Percentiles rank a stretch among this genome's conserved stretches.
phyloP scores from a whole-genome alignment of 2,329 filamentous ascomycete species.

The Balansia obtecta region DNA sequence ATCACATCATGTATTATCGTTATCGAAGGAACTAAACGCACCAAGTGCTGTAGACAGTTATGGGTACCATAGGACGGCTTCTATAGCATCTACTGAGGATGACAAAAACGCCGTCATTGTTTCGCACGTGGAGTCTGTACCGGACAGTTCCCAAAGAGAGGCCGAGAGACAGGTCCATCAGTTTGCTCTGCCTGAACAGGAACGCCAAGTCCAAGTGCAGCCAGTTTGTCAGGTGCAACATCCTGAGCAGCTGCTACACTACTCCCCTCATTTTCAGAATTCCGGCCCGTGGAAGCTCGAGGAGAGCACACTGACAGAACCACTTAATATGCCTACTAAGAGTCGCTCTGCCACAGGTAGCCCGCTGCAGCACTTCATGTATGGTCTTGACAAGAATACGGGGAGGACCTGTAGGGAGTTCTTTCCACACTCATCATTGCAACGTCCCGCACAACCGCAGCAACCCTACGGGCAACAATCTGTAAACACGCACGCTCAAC shows the following conservation, averaged over 20 bases:
- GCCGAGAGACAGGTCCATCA: background rate
- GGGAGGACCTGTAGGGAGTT: conserved; percentile 17
- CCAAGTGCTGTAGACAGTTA: background rate
- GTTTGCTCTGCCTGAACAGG: background rate
- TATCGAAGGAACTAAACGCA: background rate
- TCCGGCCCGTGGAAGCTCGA: conserved; percentile 40
- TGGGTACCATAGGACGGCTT: background rate
- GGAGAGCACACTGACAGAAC: conserved; percentile 41
- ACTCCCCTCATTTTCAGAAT: conserved; percentile 28
- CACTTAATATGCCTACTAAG: conserved; percentile 24
- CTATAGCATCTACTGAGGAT: background rate
- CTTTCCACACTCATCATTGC: conserved; percentile 12
- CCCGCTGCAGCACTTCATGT: conserved; percentile 19
- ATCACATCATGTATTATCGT: background rate
- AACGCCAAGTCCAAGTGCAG: background rate
- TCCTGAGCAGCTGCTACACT: conserved; percentile 14
- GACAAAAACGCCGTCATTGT: background rate
- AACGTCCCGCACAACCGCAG: background rate
- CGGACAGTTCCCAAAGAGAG: background rate
- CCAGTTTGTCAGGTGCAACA: background rate
- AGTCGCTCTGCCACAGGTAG: conserved; percentile 20
- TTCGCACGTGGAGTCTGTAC: background rate
- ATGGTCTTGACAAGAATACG: conserved; percentile 40
- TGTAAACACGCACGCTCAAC: background rate
- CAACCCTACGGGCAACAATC: background rate